A percentile compares a stretch with the other conserved stretches of the same genome.
Conservation (phyloP, 805 yeast genomes). For the Wickerhamiella kurtzmanii region DNA sequence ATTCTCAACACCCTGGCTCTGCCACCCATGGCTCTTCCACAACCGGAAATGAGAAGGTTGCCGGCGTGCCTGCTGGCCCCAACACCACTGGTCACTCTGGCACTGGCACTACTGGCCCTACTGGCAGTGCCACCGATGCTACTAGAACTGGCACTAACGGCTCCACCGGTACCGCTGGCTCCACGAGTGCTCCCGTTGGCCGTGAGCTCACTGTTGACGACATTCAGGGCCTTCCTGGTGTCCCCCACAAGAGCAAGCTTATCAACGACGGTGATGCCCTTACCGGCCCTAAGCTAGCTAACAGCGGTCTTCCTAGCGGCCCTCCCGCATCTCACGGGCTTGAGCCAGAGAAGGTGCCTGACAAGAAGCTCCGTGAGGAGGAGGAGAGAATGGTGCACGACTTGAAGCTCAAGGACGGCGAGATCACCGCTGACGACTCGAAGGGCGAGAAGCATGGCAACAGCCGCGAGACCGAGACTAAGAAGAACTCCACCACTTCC, state of each 20-base stretch:
- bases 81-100: not conserved
- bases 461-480: not conserved
- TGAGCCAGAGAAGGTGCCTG: constrained; percentile 6
- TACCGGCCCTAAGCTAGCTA: constrained; percentile 18
- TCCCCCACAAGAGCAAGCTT: constrained; percentile 18
- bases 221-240: constrained; percentile 18
- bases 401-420: not conserved
- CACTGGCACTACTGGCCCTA: constrained; percentile 8
- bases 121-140: constrained; percentile 6
- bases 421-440: not conserved
- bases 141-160: constrained; percentile 3
- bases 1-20: no score
- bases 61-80: constrained; percentile 3
- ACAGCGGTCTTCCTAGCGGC: constrained; percentile 12
- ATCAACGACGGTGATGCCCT: constrained; percentile 18
- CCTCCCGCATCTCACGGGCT: constrained; percentile 4
- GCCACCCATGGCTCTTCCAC: not conserved
- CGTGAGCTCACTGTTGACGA: constrained; percentile 14
- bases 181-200: constrained; percentile 17
- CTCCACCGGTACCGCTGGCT: constrained; percentile 20
- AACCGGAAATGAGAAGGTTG: constrained; percentile 1
- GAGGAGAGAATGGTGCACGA: not conserved
- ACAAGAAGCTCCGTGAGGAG: constrained; percentile 1
- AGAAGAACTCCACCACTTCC: not conserved
- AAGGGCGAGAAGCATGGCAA: not conserved